A percentile compares a stretch with the other conserved stretches of the same genome.
These are phyloP conservation scores for Picea sitchensis DNA, from an alignment of 75 land plant species.

Conservation along the genomic window DNA sequence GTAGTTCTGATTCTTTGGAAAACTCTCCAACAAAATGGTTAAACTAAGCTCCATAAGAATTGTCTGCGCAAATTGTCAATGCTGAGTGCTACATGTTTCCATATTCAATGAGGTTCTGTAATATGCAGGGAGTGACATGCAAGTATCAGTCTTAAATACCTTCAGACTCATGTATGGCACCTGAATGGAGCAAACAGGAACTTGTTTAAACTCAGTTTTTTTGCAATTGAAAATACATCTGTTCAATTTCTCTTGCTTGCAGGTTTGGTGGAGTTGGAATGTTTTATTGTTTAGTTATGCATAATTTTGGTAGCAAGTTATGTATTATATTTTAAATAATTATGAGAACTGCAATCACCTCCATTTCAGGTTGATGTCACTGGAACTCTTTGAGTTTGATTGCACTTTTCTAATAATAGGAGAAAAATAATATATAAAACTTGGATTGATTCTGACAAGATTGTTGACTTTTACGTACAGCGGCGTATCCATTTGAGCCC, in stretches of 20 bases:
- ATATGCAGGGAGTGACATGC: neutral
- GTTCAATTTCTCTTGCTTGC: neutral
- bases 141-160: neutral
- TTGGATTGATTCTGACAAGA: neutral
- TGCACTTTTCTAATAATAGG: neutral
- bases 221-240: neutral
- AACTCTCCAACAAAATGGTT: too few species aligned
- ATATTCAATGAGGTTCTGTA: neutral
- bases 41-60: neutral
- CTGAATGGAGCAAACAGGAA: neutral
- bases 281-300: neutral
- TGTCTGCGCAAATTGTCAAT: neutral
- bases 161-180: neutral
- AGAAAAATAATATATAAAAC: neutral
- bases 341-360: neutral
- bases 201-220: neutral
- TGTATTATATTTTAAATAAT: neutral
- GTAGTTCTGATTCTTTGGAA: too few species aligned
- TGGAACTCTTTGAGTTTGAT: neutral
- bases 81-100: neutral
- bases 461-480: conserved; percentile 37
- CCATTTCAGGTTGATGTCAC: neutral
- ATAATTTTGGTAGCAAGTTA: neutral
- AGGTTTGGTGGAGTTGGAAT: neutral
- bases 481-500: conserved; percentile 98